phyloP scores from a whole-genome alignment of 1,284 basidiomycete genomes.

The Sanghuangporus baumii region DNA sequence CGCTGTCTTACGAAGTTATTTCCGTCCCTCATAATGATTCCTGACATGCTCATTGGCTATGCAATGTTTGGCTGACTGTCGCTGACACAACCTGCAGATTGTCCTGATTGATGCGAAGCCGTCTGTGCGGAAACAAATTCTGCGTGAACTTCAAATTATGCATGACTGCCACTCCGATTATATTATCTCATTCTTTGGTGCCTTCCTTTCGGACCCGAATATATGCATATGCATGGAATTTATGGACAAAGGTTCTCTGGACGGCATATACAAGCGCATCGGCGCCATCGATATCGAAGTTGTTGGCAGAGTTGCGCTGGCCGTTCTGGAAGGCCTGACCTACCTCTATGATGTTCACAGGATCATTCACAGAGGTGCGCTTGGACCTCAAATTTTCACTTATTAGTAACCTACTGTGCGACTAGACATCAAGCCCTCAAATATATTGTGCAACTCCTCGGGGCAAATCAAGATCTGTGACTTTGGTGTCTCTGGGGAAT shows the following conservation, averaged over 20 bases:
- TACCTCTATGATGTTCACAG: slow-evolving; percentile 99
- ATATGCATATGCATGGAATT: slow-evolving; percentile 99
- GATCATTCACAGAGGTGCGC: slow-evolving; percentile 97
- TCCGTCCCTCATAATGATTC: not conserved
- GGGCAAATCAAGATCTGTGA: slow-evolving; percentile 99
- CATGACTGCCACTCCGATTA: slow-evolving; percentile 92
- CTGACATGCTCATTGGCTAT: not conserved
- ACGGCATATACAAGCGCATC: slow-evolving; percentile 91
- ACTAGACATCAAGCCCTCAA: slow-evolving; percentile 97
- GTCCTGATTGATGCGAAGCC: slow-evolving; percentile 98
- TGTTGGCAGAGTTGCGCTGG: slow-evolving; percentile 85
- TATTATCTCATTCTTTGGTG: slow-evolving; percentile 96
- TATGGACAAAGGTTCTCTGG: slow-evolving; percentile 90
- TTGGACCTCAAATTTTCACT: not conserved
- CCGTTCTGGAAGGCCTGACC: slow-evolving; percentile 90
- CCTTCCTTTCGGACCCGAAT: slow-evolving; percentile 93
- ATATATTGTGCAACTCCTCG: slow-evolving; percentile 90
- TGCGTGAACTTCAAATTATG: slow-evolving; percentile 97
- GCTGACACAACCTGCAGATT: slow-evolving; percentile 48
- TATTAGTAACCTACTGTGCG: slow-evolving; percentile 2
- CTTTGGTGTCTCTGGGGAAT: slow-evolving; percentile 97
- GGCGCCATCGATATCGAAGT: slow-evolving; percentile 88
- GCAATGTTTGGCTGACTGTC: not conserved
- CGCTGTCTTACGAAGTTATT: slow-evolving; percentile 2
- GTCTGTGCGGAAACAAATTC: slow-evolving; percentile 94